Evolutionary conservation across 2,329 filamentous ascomycete genomes (phyloP).

Genomic region (Thermomyces lanuginosus): DNA sequence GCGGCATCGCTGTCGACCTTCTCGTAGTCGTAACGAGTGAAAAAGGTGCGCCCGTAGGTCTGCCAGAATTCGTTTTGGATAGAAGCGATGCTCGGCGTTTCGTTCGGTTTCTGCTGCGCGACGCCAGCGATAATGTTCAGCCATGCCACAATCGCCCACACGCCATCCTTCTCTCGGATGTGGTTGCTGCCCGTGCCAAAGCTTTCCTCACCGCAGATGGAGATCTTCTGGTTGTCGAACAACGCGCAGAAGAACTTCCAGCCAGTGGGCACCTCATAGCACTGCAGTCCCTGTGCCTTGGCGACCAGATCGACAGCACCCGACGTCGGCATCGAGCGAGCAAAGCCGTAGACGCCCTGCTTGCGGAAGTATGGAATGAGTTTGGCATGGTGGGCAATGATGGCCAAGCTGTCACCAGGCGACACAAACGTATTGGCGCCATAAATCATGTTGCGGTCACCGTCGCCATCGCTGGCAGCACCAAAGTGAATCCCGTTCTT

Average conservation of each 20-base stretch:
- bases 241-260: constrained; percentile 99
- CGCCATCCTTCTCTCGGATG: constrained; percentile 95
- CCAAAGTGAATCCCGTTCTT: constrained; percentile 86
- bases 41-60: constrained; percentile 92
- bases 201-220: constrained; percentile 95
- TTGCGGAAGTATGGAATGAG: constrained; percentile 98
- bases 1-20: constrained; percentile 82
- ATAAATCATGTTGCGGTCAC: constrained; percentile 99
- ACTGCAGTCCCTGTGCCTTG: constrained; percentile 77
- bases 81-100: constrained; percentile 80
- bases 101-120: constrained; percentile 60
- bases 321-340: constrained; percentile 93
- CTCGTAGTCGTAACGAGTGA: constrained; percentile 98
- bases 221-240: constrained; percentile 87
- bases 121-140: constrained; percentile 95
- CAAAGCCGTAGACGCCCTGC: constrained; percentile 87
- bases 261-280: constrained; percentile 93
- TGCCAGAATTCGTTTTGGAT: constrained; percentile 97
- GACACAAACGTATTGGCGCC: constrained; percentile 93
- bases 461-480: constrained; percentile 89
- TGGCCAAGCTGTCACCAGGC: constrained; percentile 89
- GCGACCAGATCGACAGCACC: constrained; percentile 91
- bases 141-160: constrained; percentile 97
- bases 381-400: constrained; percentile 92
- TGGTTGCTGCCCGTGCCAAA: constrained; percentile 98